Base-by-base conservation (phyloP, 495 filamentous ascomycete genomes). In the Venustampulla echinocandica region DNA sequence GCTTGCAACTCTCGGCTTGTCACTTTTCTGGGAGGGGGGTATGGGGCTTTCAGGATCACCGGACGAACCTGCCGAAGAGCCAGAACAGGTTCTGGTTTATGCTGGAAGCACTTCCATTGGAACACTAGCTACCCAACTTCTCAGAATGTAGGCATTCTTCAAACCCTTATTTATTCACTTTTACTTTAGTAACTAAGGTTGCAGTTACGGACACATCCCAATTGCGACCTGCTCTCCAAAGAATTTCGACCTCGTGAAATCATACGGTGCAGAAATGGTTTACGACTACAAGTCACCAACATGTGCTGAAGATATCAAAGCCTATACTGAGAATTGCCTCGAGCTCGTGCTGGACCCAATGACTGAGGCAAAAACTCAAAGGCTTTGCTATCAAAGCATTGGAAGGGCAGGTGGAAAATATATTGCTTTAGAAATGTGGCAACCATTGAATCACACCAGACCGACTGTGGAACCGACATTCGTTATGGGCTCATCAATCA, bases 71-170 rank as follows among this genome's bases (percentile, higher is more conserved):
- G 23, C 55, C 54, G 0, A 61, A 1, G 64, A 50, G 0, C 66
- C 61, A 1, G 54, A 76, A 43, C 61, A 58, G 0, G 33, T 84
- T 0, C 56, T 83, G 1, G 59, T 83, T 28, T 82, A 76, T 73
- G 79, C 79, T n/a, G 80, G 77, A 14, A 64, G 70, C 1, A 65
- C 68, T 1, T 73, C 71, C 20, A 71, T 81, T 11, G 81, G 80
- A 7, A 66, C 69, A 54, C 69, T 69, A 43, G 75, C 74, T 0
- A 79, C 81, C 38, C 82, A 84, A 53, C 67, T 84, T 9, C 23
- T 53, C 4, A 20, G 70, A 63, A 75, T 49, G 57, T 34, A 24
- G 77, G 44, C 33, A 43, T 76, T 46, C 53, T 21, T 20, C 75
- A 33, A 21, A 42, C 23, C 6, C 28, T 14, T 4, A 13, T 19